Evolutionary conservation across 345 rosid species (phyloP).

Genomic region (Fremontodendron californicum): DNA sequence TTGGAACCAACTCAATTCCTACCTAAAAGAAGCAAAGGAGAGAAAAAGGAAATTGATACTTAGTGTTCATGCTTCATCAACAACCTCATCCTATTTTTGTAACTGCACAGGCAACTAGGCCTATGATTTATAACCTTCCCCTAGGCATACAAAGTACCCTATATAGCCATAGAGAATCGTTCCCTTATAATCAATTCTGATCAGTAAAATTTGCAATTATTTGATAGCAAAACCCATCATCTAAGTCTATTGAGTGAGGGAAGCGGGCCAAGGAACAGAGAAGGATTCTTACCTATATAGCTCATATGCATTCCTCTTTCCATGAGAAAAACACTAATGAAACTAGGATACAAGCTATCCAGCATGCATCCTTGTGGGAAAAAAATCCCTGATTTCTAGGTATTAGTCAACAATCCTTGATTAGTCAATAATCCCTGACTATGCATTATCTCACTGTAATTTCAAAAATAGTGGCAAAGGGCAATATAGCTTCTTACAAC

Average conservation of each 20-base stretch:
- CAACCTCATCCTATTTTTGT: background rate
- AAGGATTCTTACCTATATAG: background rate
- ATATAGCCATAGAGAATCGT: background rate
- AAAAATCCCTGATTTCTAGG: too few relatives aligned
- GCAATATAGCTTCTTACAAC: background rate
- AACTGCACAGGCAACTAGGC: background rate
- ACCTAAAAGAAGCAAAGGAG: constrained; percentile 42
- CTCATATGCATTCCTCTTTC: background rate
- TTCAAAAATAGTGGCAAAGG: background rate
- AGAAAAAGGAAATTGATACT: constrained; percentile 2
- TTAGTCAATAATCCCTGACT: too few relatives aligned
- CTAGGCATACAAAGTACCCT: background rate
- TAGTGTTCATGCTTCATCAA: constrained; percentile 12
- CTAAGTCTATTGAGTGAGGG: background rate
- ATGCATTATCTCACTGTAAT: background rate
- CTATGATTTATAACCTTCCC: background rate
- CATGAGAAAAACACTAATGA: background rate
- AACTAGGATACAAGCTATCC: background rate
- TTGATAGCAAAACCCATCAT: background rate
- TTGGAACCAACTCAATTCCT: constrained; percentile 91
- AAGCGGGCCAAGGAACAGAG: background rate
- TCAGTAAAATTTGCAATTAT: background rate
- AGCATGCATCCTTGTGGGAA: background rate
- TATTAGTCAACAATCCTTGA: too few relatives aligned
- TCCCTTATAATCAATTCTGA: constrained; percentile 5